Percentiles rank a stretch among this genome's conserved stretches.
phyloP scores from a whole-genome alignment of 441 rosid genomes.

The Lepidium campestre region DNA sequence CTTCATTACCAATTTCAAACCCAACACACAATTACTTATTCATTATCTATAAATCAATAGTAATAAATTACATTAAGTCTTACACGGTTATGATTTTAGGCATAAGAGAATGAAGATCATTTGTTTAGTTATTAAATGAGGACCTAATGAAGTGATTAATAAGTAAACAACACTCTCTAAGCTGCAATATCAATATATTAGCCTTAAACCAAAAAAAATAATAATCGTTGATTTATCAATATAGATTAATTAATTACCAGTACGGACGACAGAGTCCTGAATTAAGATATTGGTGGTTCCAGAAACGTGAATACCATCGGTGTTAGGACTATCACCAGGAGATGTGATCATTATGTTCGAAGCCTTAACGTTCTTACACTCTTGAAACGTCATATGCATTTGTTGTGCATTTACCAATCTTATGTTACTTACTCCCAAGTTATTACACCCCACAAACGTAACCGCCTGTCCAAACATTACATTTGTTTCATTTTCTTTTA shows the following conservation, averaged over 20 bases:
- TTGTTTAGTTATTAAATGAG: not conserved
- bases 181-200: too few relatives aligned
- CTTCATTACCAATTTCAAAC: conserved; percentile 32
- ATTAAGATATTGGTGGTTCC: conserved; percentile 63
- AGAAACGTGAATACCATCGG: conserved; percentile 82
- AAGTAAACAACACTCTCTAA: not conserved
- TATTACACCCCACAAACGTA: conserved; percentile 52
- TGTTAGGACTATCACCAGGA: conserved; percentile 81
- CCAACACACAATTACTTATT: conserved; percentile 1
- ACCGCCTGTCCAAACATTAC: conserved; percentile 46
- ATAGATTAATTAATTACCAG: too few relatives aligned
- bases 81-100: too few relatives aligned
- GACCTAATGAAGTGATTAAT: not conserved
- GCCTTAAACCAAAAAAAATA: too few relatives aligned
- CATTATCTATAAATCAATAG: not conserved
- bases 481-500: not conserved
- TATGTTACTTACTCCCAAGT: conserved; percentile 40
- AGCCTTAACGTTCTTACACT: conserved; percentile 52
- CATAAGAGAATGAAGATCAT: too few relatives aligned
- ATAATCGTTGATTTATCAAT: too few relatives aligned
- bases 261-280: conserved; percentile 45
- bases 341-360: conserved; percentile 46
- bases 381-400: conserved; percentile 63
- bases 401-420: conserved; percentile 64
- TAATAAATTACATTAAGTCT: too few relatives aligned